phyloP scores from a whole-genome alignment of 345 rosid genomes.

The Eucalyptus sp. region DNA sequence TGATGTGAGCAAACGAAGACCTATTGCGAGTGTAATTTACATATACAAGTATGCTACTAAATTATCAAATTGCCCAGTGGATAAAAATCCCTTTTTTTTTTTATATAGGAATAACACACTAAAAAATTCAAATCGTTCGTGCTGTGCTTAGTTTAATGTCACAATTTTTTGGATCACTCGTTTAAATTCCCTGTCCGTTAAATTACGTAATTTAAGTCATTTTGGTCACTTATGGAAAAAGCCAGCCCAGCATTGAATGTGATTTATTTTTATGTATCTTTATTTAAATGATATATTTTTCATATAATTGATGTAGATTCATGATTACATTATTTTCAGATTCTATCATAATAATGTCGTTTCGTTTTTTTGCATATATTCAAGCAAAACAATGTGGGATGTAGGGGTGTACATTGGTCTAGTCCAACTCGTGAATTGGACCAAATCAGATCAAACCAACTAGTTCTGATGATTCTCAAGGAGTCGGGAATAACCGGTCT shows the following conservation, averaged over 20 bases:
- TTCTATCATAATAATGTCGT: not conserved
- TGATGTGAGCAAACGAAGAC: not conserved
- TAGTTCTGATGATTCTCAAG: accelerated
- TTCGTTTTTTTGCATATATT: not conserved
- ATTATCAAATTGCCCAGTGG: not conserved
- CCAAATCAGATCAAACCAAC: accelerated
- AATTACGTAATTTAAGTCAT: not conserved
- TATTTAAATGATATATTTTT: not conserved
- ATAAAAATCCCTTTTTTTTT: too few species aligned
- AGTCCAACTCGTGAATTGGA: not conserved
- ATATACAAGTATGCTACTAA: not conserved
- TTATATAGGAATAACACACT: not conserved
- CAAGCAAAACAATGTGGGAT: not conserved
- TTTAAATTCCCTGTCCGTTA: not conserved
- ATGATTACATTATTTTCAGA: not conserved
- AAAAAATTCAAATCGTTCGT: too few species aligned
- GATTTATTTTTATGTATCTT: not conserved
- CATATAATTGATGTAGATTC: not conserved
- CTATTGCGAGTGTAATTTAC: not conserved
- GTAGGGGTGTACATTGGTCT: not conserved
- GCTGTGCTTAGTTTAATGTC: not conserved
- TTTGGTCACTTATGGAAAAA: not conserved
- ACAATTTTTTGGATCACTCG: not conserved
- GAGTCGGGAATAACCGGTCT: accelerated
- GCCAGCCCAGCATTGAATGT: not conserved